Percentiles rank a stretch among this genome's conserved stretches.
phyloP scores from a whole-genome alignment of 345 rosid species.

The Citrus mangshanensis region DNA sequence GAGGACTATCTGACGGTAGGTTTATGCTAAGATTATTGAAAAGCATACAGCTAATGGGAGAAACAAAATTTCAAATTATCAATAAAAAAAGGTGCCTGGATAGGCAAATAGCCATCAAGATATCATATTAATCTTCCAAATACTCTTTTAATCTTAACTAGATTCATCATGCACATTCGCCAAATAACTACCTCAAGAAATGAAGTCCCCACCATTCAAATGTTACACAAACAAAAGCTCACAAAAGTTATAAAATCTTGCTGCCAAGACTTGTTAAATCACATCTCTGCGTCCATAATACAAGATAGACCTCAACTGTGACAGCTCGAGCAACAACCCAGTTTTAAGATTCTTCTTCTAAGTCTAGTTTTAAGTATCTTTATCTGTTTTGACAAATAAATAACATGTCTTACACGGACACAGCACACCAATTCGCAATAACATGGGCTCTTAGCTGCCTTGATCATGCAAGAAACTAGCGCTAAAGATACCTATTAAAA shows the following conservation, averaged over 20 bases:
- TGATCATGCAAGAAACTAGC: neutral
- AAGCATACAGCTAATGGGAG: neutral
- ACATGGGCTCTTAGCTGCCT: neutral
- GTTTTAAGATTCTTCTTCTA: neutral
- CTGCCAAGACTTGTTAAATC: neutral
- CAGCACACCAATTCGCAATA: neutral
- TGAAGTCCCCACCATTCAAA: neutral
- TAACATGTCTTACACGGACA: neutral
- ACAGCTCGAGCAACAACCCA: neutral
- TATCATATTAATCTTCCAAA: neutral
- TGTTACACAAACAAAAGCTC: neutral
- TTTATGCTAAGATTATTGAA: neutral
- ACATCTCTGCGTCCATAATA: neutral
- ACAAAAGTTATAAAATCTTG: neutral
- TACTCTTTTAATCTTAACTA: neutral
- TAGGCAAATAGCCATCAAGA: neutral
- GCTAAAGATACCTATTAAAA: neutral
- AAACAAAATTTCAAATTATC: neutral
- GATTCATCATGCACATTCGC: neutral
- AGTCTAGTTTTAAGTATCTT: neutral
- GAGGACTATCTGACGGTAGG: neutral
- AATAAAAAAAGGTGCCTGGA: neutral
- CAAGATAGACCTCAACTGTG: neutral
- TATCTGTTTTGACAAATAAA: neutral
- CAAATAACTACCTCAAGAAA: neutral